phyloP scores from a whole-genome alignment of 345 rosid species.

The Sonneratia caseolaris region DNA sequence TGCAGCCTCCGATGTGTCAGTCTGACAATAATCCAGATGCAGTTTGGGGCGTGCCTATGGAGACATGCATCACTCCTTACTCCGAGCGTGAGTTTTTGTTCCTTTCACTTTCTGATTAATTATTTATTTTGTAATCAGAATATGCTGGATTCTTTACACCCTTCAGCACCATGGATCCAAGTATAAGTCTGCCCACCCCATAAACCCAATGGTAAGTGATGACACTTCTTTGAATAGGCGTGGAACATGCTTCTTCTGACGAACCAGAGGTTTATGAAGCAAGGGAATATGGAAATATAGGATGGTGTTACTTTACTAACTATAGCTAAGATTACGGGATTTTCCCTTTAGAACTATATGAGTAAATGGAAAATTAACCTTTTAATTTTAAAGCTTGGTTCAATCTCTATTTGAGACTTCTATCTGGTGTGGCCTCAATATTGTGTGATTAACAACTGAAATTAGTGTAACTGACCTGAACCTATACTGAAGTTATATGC shows the following conservation, averaged over 20 bases:
- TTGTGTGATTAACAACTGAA: neutral
- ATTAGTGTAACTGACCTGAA: neutral
- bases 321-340: neutral
- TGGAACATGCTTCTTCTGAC: neutral
- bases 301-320: neutral
- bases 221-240: neutral
- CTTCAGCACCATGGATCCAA: neutral
- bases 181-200: neutral
- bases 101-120: neutral
- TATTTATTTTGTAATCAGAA: neutral
- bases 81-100: constrained; percentile 62
- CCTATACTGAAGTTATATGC: neutral
- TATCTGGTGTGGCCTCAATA: neutral
- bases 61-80: constrained; percentile 85
- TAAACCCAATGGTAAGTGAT: neutral
- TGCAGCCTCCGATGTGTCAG: constrained; percentile 84
- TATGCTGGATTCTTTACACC: neutral
- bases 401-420: neutral
- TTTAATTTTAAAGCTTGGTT: neutral
- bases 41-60: constrained; percentile 71
- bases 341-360: neutral
- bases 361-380: neutral
- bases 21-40: constrained; percentile 93
- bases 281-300: neutral
- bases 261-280: neutral